Percentiles rank a stretch among this genome's conserved stretches.
phyloP scores from a whole-genome alignment of 2,329 filamentous ascomycete species.

The Trichoderma breve region DNA sequence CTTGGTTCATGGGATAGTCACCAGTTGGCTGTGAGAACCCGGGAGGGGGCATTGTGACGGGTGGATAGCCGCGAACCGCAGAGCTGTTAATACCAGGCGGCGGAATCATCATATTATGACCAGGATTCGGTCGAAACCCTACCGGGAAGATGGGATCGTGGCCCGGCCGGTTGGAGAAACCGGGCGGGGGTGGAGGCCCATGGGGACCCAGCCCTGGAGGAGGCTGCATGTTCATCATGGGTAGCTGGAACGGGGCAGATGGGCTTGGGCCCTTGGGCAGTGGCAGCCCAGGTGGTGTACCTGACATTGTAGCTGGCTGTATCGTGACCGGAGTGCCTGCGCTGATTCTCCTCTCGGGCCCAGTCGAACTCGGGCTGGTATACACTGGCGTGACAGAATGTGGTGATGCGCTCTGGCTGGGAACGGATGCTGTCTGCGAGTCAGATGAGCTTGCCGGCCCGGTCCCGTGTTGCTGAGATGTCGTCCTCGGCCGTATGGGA shows the following conservation, averaged over 20 bases:
- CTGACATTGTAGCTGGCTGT: constrained; percentile 37
- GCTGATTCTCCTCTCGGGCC: constrained; percentile 63
- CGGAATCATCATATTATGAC: constrained; percentile 46
- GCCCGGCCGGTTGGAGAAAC: constrained; percentile 58
- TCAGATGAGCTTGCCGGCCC: constrained; percentile 67
- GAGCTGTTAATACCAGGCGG: constrained; percentile 52
- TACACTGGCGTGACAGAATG: constrained; percentile 63
- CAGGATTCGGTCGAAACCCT: constrained; percentile 45
- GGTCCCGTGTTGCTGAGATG: constrained; percentile 78
- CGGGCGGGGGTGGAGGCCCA: constrained; percentile 43
- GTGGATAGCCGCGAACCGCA: constrained; percentile 44
- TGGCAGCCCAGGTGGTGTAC: constrained; percentile 55
- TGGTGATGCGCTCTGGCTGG: constrained; percentile 59
- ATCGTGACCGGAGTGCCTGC: constrained; percentile 31
- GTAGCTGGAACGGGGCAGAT: constrained; percentile 52
- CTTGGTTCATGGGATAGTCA: constrained; percentile 33
- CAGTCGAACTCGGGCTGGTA: constrained; percentile 62
- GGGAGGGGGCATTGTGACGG: constrained; percentile 37
- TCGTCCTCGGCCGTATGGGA: constrained; percentile 71
- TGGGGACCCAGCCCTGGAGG: constrained; percentile 39
- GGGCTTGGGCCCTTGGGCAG: constrained; percentile 37
- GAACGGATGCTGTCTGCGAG: constrained; percentile 57
- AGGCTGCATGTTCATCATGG: constrained; percentile 53
- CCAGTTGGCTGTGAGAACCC: constrained; percentile 36
- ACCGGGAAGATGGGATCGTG: constrained; percentile 50